Evolutionary conservation across 2,329 filamentous ascomycete species (phyloP).

Genomic region (Fusarium sarcochroum): DNA sequence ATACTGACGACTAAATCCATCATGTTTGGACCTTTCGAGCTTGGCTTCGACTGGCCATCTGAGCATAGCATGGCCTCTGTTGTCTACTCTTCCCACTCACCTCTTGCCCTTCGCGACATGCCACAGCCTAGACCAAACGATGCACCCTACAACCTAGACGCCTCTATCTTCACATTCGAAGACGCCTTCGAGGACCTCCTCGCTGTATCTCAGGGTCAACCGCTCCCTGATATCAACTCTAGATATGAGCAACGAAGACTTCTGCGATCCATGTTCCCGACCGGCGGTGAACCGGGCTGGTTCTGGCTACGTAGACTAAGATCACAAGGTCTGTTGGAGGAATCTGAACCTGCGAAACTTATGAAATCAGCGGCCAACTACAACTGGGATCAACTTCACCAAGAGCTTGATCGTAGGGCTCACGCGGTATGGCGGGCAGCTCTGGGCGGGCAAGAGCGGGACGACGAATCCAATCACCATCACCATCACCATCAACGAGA

Average conservation of each 20-base stretch:
- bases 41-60: constrained; percentile 34
- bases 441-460: constrained; percentile 28
- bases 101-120: constrained; percentile 58
- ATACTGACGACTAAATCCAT: constrained; percentile 21
- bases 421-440: constrained; percentile 49
- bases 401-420: constrained; percentile 50
- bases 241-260: constrained; percentile 55
- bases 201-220: constrained; percentile 59
- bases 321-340: constrained; percentile 56
- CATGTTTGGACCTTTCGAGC: constrained; percentile 40
- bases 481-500: constrained; percentile 24
- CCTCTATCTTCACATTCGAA: constrained; percentile 64
- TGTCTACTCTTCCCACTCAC: constrained; percentile 50
- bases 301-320: constrained; percentile 60
- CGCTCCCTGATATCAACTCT: constrained; percentile 57
- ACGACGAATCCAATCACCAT: constrained; percentile 24
- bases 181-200: constrained; percentile 73
- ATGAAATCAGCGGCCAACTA: constrained; percentile 31
- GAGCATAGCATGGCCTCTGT: constrained; percentile 44
- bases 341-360: constrained; percentile 43
- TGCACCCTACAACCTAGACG: constrained; percentile 55
- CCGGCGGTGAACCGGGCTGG: constrained; percentile 57
- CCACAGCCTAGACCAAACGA: constrained; percentile 64
- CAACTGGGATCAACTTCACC: constrained; percentile 51
- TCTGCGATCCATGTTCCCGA: constrained; percentile 56